Evolutionary conservation across 371 early-diverging fungal species (phyloP), one percentile per base, ranked within the genome.

Genomic region (Mortierella sp.): DNA sequence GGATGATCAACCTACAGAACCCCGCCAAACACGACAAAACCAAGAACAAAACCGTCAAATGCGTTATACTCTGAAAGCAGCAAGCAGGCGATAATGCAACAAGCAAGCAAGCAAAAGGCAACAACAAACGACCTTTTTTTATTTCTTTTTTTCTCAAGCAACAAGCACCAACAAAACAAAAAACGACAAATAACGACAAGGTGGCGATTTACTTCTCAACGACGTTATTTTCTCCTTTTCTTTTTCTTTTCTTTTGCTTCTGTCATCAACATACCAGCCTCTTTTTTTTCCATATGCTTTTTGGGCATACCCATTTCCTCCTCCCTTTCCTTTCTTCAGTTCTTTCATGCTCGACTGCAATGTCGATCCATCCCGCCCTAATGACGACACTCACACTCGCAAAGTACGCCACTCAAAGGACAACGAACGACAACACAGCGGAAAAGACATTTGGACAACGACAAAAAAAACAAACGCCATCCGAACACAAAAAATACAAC

Each of bases 1-100:
- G 91, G 75, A 91, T 92, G 75, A 93, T 94, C 88, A 91, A 93
- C 78, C 84, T 80, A 65, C 92, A 91, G 79, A 88, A 87, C 65
- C 81, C 83, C 16, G 54, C 57, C 45, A 83, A 71, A 63, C 38
- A 38, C 60, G 84, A 84, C 84, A 34, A 26, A 55, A 24, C 28
- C 34, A 77, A 65, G 65, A 80, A 79, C 82, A 74, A 71, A 48
- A 60, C 42, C 38, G 77, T 75, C 78, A 83, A 76, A 55, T 84
- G 84, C 60, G 73, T 31, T 19, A 72, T 84, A 57, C 77, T 84
- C 31, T 84, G 48, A 75, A 63, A 4, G 50, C 11, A 54, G 50
- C 21, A 54, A 54, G 54, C 21, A 54, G 54, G 16, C 54, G 54
- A 21, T 38, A 38, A 38, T 38, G 42, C 42, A 38, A 54, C 21